Percentiles rank a stretch among this genome's conserved stretches.
Conservation (phyloP, 768 basidiomycete genomes). For the Arthromyces matolae region DNA sequence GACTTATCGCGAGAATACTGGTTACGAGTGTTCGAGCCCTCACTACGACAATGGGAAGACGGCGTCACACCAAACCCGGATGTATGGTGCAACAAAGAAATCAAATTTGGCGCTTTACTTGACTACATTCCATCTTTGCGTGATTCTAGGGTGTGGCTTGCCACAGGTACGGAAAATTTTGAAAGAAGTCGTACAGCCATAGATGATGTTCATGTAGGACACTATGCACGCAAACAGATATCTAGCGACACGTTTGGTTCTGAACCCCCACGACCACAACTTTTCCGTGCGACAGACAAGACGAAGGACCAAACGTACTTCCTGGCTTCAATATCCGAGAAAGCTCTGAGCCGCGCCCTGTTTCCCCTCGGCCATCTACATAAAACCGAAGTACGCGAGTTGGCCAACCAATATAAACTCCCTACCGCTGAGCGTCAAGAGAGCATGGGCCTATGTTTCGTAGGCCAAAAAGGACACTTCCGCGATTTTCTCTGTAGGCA, state of each 20-base stretch:
- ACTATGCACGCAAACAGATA: too few relatives aligned
- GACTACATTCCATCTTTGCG: not conserved
- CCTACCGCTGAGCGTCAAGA: constrained; percentile 76
- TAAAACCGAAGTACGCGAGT: constrained; percentile 69
- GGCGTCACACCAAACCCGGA: constrained; percentile 92
- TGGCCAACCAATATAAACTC: constrained; percentile 60
- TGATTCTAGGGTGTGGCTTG: not conserved
- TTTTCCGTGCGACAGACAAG: constrained; percentile 52
- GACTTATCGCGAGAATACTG: constrained; percentile 92
- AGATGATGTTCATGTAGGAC: too few relatives aligned
- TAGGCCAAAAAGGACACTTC: constrained; percentile 77
- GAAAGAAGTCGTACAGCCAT: too few relatives aligned
- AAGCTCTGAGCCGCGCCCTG: too few relatives aligned
- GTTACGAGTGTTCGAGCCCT: constrained; percentile 87
- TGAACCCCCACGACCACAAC: constrained; percentile 47
- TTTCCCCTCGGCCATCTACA: too few relatives aligned
- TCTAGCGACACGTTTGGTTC: too few relatives aligned
- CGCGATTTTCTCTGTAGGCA: constrained; percentile 65
- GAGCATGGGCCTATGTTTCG: constrained; percentile 94
- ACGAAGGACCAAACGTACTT: constrained; percentile 93
- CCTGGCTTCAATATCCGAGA: too few relatives aligned
- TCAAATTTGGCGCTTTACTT: not conserved
- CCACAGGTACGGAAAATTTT: too few relatives aligned
- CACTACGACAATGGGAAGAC: constrained; percentile 68
- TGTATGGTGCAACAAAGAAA: constrained; percentile 83